These are phyloP conservation scores for Carex littledalei DNA, from an alignment of 176 grass and related monocot genomes.

Conservation along the genomic window DNA sequence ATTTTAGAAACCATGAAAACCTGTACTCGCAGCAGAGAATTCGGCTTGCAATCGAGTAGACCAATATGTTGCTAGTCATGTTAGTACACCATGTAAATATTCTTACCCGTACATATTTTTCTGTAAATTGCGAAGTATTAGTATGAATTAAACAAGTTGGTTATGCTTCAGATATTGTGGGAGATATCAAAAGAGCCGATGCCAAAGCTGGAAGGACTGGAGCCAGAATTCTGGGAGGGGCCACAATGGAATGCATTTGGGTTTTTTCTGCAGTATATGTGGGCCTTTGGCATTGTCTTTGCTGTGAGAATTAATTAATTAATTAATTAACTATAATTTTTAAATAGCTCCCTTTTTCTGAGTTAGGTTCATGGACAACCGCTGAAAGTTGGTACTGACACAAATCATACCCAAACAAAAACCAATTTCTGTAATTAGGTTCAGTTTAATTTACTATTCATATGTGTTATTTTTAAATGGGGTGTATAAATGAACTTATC, in stretches of 20 bases:
- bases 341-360: neutral
- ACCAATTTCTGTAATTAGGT: neutral
- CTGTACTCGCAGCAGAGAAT: neutral
- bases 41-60: neutral
- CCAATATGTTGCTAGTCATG: neutral
- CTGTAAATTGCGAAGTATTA: neutral
- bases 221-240: constrained; percentile 64
- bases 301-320: constrained; percentile 38
- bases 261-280: constrained; percentile 83
- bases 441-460: neutral
- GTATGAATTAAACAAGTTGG: neutral
- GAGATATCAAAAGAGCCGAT: constrained; percentile 78
- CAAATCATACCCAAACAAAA: neutral
- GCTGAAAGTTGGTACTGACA: neutral
- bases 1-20: neutral
- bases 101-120: neutral
- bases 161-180: constrained; percentile 50
- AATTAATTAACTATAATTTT: neutral
- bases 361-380: neutral
- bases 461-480: neutral
- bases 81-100: neutral
- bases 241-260: constrained; percentile 54
- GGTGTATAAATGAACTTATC: neutral
- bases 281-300: constrained; percentile 88
- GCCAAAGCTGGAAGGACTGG: constrained; percentile 53